Base-by-base conservation (phyloP, 148 eudicot genomes). In the Rhododendron ferrugineum region DNA sequence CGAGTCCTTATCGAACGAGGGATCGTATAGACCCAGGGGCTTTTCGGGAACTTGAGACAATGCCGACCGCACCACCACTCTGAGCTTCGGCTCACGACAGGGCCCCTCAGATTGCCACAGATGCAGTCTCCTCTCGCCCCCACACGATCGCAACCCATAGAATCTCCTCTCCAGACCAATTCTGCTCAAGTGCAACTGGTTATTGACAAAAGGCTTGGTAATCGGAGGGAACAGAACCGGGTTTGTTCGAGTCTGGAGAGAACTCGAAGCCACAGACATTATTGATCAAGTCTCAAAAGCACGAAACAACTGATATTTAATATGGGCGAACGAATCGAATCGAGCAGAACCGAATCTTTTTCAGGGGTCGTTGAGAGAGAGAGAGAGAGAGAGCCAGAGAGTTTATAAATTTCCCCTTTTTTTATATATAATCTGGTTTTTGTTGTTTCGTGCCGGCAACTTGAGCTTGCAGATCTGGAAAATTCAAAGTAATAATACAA, bases 11-110 rank as follows among this genome's bases (percentile, higher is more conserved):
- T 97, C 99, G 52, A 89, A 85, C 2, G 86, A 50, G 2, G 99
- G 98, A 64, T 97, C 98, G 73, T 97, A 97, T 5, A 97, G 82
- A 22, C 99, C 99, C 4, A 95, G 90, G 0, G 96, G 98, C 91
- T 94, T 93, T 85, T 95, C 97, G 22, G 99, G 99, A 54, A 97
- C 94, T 90, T 83, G 93, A 37, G 98, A 97, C 90, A 95, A 82
- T 72, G 90, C 88, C 60, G 96, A 93, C 81, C 88, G 85, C 26
- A 90, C 92, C 47, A 92, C 93, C 40, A 90, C 88, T 85, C 91
- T 88, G 22, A 90, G 87, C 88, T 89, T 92, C 82, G 94, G 93
- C 28, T 87, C 91, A 40, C 88, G 87, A 0, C 93, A 90, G 15
- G 92, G 90, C 5, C 94, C 95, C 3, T 92, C 95, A 16, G 94